phyloP scores from a whole-genome alignment of 805 yeast species.

The Jamesozyma lodderae region DNA sequence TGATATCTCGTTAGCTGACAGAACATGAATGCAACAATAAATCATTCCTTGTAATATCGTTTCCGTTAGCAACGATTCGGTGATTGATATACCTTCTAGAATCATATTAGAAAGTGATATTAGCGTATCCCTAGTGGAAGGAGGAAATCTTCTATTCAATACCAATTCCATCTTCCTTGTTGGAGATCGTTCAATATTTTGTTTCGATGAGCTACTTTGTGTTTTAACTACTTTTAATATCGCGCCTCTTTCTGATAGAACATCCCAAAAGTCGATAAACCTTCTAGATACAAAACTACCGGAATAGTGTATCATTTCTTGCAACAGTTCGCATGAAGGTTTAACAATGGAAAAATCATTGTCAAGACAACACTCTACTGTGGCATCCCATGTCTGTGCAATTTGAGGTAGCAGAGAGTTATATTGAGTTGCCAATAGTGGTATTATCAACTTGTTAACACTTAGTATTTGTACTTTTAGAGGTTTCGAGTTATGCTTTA shows the following conservation, averaged over 20 bases:
- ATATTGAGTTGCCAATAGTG: conserved; percentile 43
- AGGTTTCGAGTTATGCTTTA: conserved; percentile 56
- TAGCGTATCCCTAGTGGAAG: conserved; percentile 17
- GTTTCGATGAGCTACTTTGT: not conserved
- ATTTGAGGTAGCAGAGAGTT: conserved; percentile 26
- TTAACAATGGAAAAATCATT: conserved; percentile 19
- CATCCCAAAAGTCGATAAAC: conserved; percentile 24
- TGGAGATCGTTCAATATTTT: not conserved
- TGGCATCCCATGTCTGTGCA: conserved; percentile 25
- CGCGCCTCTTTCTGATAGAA: conserved; percentile 10
- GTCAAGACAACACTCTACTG: conserved; percentile 14
- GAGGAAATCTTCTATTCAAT: conserved; percentile 13
- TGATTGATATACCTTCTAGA: conserved; percentile 19
- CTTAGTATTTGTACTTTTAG: conserved; percentile 49
- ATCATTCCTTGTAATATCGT: conserved; percentile 17
- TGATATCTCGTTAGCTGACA: conserved; percentile 14
- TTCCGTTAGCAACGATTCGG: conserved; percentile 20
- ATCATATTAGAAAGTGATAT: conserved; percentile 15
- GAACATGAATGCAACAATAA: conserved; percentile 16
- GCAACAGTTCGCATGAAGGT: conserved; percentile 18
- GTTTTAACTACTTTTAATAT: conserved; percentile 10
- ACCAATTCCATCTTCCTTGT: not conserved
- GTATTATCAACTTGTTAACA: conserved; percentile 38
- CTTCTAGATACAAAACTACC: conserved; percentile 24
- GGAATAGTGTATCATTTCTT: conserved; percentile 15